These are phyloP conservation scores for Phytophthora cactorum DNA, from an alignment of 352 stramenopile species.

Conservation along the genomic window DNA sequence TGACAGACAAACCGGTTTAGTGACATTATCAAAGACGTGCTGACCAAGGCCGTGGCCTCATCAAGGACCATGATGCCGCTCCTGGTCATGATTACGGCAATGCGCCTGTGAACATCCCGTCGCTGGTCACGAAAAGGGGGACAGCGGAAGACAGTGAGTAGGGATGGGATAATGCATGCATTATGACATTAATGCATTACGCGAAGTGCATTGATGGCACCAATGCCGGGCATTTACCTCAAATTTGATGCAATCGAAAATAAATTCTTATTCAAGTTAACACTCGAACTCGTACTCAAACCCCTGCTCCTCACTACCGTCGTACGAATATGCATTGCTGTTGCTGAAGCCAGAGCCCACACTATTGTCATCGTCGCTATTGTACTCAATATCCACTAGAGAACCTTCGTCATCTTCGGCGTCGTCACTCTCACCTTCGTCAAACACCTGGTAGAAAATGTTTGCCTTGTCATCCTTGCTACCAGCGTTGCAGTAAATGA, in stretches of 20 bases:
- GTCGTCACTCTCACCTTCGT: slow-evolving; percentile 7
- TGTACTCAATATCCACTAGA: background rate
- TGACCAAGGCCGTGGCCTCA: too few relatives aligned
- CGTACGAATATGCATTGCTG: slow-evolving; percentile 4
- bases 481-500: slow-evolving; percentile 16
- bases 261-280: slow-evolving; percentile 10
- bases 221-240: slow-evolving; percentile 1
- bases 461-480: slow-evolving; percentile 13
- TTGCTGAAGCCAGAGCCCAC: background rate
- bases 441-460: slow-evolving; percentile 4
- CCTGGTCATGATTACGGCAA: too few relatives aligned
- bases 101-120: too few relatives aligned
- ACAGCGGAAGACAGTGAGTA: background rate
- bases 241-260: background rate
- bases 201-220: slow-evolving; percentile 10
- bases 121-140: too few relatives aligned
- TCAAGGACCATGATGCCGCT: too few relatives aligned
- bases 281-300: background rate
- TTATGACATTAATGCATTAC: slow-evolving; percentile 12
- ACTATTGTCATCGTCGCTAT: background rate
- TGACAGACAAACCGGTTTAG: too few relatives aligned
- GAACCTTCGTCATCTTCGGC: background rate
- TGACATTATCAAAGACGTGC: too few relatives aligned
- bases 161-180: slow-evolving; percentile 13
- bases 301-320: background rate